A percentile compares a stretch with the other conserved stretches of the same genome.
phyloP scores from a whole-genome alignment of 1,284 basidiomycete genomes.

The Cystobasidium slooffiae region DNA sequence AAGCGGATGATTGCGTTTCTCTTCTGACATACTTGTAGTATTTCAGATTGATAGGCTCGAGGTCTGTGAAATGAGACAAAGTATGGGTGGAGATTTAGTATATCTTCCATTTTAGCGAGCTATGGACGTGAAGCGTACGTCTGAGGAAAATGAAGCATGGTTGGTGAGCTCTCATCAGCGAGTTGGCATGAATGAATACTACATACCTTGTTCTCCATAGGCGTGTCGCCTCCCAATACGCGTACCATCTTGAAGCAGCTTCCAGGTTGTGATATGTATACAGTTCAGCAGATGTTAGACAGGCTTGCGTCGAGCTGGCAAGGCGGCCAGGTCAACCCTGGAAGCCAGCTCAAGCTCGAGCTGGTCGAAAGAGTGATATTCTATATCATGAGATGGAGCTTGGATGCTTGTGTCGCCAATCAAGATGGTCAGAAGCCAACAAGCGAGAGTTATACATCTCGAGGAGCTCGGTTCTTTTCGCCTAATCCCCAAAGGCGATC shows the following conservation, averaged over 20 bases:
- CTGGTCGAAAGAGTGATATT: no score
- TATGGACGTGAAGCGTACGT: neutral
- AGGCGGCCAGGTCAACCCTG: no score
- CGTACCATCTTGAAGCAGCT: constrained; percentile 3
- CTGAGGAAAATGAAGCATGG: neutral
- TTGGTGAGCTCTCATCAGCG: neutral
- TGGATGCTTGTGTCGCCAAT: no score
- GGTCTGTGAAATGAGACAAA: constrained; percentile 5
- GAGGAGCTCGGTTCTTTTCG: no score
- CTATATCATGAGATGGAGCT: no score
- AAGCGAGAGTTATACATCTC: no score
- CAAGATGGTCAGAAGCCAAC: no score
- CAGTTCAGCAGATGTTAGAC: no score
- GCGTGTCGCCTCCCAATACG: constrained; percentile 16
- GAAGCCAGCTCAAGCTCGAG: no score
- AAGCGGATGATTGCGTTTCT: constrained; percentile 44
- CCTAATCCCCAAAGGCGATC: no score
- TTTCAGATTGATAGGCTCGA: constrained; percentile 41
- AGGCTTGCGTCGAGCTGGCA: no score
- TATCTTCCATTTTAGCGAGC: constrained; percentile 2
- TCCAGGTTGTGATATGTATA: no score
- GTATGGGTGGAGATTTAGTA: neutral
- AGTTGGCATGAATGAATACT: neutral
- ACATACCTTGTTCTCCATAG: constrained; percentile 25
- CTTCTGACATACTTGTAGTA: constrained; percentile 41